Percentiles rank a stretch among this genome's conserved stretches.
phyloP scores from a whole-genome alignment of 805 yeast genomes.

The Lipomyces mesembrius region DNA sequence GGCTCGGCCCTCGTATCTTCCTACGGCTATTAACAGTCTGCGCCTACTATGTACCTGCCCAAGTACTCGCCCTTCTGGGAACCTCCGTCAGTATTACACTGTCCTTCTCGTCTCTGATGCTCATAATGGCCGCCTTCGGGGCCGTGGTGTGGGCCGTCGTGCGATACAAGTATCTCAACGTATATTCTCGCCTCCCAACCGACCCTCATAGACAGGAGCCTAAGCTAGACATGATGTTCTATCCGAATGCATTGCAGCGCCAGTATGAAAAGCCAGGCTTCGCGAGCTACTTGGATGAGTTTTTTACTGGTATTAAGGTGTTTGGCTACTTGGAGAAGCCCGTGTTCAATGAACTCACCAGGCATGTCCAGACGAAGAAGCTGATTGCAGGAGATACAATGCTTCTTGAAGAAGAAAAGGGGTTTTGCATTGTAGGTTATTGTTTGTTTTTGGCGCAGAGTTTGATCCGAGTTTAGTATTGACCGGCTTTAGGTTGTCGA shows the following conservation, averaged over 20 bases:
- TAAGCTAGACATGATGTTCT: constrained; percentile 54
- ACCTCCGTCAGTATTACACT: constrained; percentile 34
- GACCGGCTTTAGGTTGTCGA: constrained; percentile 60
- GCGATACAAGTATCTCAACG: constrained; percentile 65
- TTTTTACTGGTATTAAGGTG: constrained; percentile 85
- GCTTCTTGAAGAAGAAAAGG: constrained; percentile 71
- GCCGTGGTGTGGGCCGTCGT: constrained; percentile 54
- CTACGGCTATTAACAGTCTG: constrained; percentile 6
- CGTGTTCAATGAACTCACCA: constrained; percentile 90
- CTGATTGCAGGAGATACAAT: constrained; percentile 76
- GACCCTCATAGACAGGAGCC: constrained; percentile 54
- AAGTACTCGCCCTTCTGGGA: constrained; percentile 22
- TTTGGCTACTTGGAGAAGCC: constrained; percentile 91
- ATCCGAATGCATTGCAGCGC: constrained; percentile 37
- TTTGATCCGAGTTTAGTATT: background rate
- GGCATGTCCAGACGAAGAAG: constrained; percentile 87
- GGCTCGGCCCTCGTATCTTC: constrained; percentile 20
- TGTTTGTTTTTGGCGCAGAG: background rate
- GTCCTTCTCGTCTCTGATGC: constrained; percentile 37
- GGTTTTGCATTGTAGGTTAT: constrained; percentile 72
- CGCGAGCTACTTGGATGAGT: constrained; percentile 82
- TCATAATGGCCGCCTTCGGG: constrained; percentile 42
- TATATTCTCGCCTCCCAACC: constrained; percentile 61
- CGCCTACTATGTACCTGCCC: constrained; percentile 23
- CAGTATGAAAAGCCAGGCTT: constrained; percentile 52